Evolutionary conservation across 352 stramenopile genomes (phyloP).

Genomic region (Elongisporangium senticosum): DNA sequence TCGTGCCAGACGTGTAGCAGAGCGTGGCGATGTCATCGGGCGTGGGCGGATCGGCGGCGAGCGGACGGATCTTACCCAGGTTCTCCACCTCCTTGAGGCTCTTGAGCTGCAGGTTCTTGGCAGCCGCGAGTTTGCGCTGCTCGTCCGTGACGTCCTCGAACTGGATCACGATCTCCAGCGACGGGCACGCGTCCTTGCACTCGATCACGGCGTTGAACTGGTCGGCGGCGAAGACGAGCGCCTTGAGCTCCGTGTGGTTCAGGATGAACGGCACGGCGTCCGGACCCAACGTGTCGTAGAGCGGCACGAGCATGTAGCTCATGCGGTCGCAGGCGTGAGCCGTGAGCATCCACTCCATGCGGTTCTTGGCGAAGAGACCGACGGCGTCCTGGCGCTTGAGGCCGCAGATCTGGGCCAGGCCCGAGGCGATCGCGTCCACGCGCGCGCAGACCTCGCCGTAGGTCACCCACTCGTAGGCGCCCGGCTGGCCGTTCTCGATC

Average conservation of each 20-base stretch:
- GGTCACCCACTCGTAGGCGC: conserved; percentile 52
- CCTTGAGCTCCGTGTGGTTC: conserved; percentile 37
- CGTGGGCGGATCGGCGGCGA: conserved; percentile 19
- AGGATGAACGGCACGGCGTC: conserved; percentile 42
- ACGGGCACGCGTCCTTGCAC: conserved; percentile 21
- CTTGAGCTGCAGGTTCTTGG: conserved; percentile 23
- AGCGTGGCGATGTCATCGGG: conserved; percentile 36
- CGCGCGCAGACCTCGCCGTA: conserved; percentile 49
- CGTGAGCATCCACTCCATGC: conserved; percentile 30
- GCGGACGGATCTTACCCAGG: conserved; percentile 14
- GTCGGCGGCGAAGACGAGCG: conserved; percentile 28
- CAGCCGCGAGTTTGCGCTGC: conserved; percentile 16
- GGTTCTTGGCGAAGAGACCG: conserved; percentile 35
- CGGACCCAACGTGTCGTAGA: conserved; percentile 49
- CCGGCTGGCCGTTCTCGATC: conserved; percentile 22
- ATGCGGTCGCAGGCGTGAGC: conserved; percentile 35
- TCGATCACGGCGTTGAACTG: conserved; percentile 31
- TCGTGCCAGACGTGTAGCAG: conserved; percentile 59
- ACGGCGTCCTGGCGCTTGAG: conserved; percentile 19
- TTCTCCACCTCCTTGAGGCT: conserved; percentile 22
- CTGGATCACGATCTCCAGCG: conserved; percentile 27
- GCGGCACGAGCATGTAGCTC: conserved; percentile 30
- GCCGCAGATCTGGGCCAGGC: conserved; percentile 18
- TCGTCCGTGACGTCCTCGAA: conserved; percentile 21
- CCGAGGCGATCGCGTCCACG: conserved; percentile 33